Conservation (phyloP, 495 filamentous ascomycete species). For the Cenococcum geophilum region DNA sequence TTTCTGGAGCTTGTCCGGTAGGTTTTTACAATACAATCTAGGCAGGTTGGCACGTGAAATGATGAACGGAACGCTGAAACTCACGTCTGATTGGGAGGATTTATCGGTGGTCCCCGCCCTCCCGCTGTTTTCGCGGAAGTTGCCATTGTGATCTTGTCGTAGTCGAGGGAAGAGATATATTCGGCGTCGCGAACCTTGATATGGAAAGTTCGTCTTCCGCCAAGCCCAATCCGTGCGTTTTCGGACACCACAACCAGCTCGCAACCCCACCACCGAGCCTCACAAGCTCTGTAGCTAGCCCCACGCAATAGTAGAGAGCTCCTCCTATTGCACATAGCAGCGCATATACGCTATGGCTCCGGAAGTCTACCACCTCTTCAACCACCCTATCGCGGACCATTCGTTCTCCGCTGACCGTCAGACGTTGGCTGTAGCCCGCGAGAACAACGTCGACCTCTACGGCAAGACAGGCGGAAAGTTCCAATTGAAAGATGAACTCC, state of each 20-base stretch:
- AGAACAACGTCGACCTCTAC: slow-evolving; percentile 89
- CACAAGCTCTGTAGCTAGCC: slow-evolving; percentile 21
- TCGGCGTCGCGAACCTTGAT: no score
- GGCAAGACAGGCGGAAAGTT: slow-evolving; percentile 65
- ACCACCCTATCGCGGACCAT: slow-evolving; percentile 93
- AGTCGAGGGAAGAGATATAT: no score
- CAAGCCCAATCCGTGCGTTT: slow-evolving; percentile 2
- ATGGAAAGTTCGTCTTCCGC: not conserved
- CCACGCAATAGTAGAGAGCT: slow-evolving; percentile 92
- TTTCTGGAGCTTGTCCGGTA: slow-evolving; percentile 81
- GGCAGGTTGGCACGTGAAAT: slow-evolving; percentile 9
- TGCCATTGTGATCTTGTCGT: not conserved
- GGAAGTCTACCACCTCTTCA: slow-evolving; percentile 94
- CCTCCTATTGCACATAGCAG: slow-evolving; percentile 72
- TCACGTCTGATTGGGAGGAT: slow-evolving; percentile 67
- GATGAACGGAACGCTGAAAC: slow-evolving; percentile 33
- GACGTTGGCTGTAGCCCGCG: slow-evolving; percentile 84
- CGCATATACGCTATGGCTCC: slow-evolving; percentile 58
- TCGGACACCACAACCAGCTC: not conserved
- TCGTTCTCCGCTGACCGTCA: slow-evolving; percentile 90
- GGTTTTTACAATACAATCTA: slow-evolving; percentile 81
- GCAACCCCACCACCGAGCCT: not conserved
- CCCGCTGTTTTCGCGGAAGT: not conserved
- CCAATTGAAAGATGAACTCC: slow-evolving; percentile 81
- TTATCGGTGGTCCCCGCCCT: not conserved